A percentile compares a stretch with the other conserved stretches of the same genome.
phyloP scores from a whole-genome alignment of 371 early-diverging fungal genomes.

The Basidiobolus meristosporus region DNA sequence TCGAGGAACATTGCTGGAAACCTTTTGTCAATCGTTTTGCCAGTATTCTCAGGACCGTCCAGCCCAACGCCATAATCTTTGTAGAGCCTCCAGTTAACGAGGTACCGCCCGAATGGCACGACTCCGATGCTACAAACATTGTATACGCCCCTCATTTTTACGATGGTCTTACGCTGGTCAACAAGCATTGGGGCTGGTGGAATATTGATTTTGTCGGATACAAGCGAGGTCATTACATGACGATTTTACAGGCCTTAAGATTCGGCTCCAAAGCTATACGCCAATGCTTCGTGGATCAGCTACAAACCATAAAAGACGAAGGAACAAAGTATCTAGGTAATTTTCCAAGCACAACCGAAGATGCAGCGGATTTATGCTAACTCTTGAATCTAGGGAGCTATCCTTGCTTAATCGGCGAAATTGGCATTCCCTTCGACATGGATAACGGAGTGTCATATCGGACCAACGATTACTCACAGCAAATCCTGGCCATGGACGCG shows the following conservation, averaged over 20 bases:
- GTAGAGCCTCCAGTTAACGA: constrained; percentile 43
- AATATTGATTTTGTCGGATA: constrained; percentile 44
- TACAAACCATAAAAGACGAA: constrained; percentile 27
- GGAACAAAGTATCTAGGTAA: constrained; percentile 18
- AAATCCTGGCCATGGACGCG: constrained; percentile 47
- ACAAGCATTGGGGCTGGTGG: constrained; percentile 40
- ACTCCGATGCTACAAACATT: constrained; percentile 16
- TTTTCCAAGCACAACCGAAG: background rate
- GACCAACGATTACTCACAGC: constrained; percentile 19
- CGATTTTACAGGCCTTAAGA: constrained; percentile 26
- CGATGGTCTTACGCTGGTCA: constrained; percentile 44
- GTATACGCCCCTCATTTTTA: constrained; percentile 62
- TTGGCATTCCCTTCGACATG: constrained; percentile 58
- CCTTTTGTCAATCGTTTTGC: constrained; percentile 24
- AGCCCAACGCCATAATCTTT: constrained; percentile 31
- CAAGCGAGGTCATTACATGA: constrained; percentile 33
- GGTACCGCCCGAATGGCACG: constrained; percentile 20
- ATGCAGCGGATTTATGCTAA: background rate
- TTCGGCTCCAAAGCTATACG: constrained; percentile 36
- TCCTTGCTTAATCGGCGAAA: constrained; percentile 48
- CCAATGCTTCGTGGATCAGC: constrained; percentile 30
- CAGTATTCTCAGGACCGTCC: constrained; percentile 17
- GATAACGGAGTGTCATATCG: constrained; percentile 14
- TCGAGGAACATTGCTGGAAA: constrained; percentile 23
- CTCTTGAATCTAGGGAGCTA: constrained; percentile 2